Evolutionary conservation across 352 stramenopile species (phyloP), one percentile per base, ranked within the genome.

Genomic region (Phytophthora brassicae): DNA sequence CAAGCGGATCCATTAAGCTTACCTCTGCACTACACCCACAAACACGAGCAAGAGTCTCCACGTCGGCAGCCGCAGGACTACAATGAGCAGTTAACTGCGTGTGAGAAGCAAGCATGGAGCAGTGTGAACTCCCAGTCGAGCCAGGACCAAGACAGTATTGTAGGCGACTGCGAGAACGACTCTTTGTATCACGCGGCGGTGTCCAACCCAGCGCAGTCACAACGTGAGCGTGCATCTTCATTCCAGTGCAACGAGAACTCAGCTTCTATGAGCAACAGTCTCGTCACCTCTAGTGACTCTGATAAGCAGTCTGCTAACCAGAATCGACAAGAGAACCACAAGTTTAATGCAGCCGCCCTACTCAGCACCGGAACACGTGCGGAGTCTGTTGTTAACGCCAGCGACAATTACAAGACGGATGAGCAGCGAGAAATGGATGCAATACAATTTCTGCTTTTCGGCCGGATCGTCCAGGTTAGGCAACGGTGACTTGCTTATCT

Each of bases 371-470:
- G 19, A 16, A 66, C 35, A 16, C 20, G 28, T 11, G 33, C 46
- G 28, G n/a, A 20, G 4, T 31, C 29, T 4, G 39, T 28, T 24
- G 46, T 39, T 29, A 53, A 44, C 8, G 14, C 44, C 23, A 46
- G 26, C 13, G 23, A 43, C 20, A 17, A 20, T 13, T 49, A 23
- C 42, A 88, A 84, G 60, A 85, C 75, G 1, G 65, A 84, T 23
- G 72, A 79, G 24, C 75, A 86, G 64, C 76, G 72, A 39, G 77
- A 89, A 70, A 73, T 75, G 56, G 81, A 88, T 48, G 80, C 80
- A 8, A 84, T 88, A 47, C 62, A 73, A 56, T 76, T 56, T 26
- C 62, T 89, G 24, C 65, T 89, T n/a, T 89, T 89, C 23, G 53
- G 46, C 3, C 53, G 48, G n/a, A 60, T 31, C 50, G 13, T 12